Base-by-base conservation (phyloP, 106 monocot genomes). In the Dendrobium officinale region DNA sequence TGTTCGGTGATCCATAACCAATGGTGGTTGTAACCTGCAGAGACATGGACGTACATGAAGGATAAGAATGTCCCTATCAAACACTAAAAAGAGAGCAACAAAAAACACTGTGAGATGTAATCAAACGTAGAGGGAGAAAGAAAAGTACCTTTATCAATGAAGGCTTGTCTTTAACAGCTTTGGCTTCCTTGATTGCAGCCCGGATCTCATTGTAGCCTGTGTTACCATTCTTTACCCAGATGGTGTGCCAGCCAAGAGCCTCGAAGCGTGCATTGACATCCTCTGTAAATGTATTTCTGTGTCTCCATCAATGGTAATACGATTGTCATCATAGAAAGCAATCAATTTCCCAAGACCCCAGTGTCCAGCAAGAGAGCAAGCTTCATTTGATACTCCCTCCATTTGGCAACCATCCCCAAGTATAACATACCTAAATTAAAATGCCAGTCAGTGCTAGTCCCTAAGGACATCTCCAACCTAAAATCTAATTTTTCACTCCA, bases 181-280 rank as follows among this genome's bases (percentile, higher is more conserved):
- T 89, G 16, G 92, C 92, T 77, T 89, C 92, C 84, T 81, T 82
- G 75, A 92, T 92, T 45, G 92, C 92, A 59, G 87, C 86, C 70
- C 92, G 89, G 48, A 92, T 92, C 9, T 89, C 89, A 79, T 87
- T 84, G 42, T 92, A 89, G 42, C 89, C 92, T 19, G 77, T 87
- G 78, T 96, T 96, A n/a, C 96, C 96, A 78, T 92, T 90, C 90
- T 96, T 96, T 75, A 96, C 96, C 96, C 96, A 96, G 83, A 96
- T 96, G 0, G 96, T 96, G 82, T 96, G 96, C 96, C 96, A 96
- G 11, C 96, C 96, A 45, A 96, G 93, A 77, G 96, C 90, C 72
- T 96, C 96, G 78, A 93, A 96, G 24, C 96, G 93, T 4, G 92
- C 86, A 67, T 55, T 86, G n/a, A 96, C 96, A 79, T 96, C 96